Evolutionary conservation across 306 rosid genomes (phyloP), one percentile per base, ranked within the genome.

Genomic region (Cyclanthera cordifolia): DNA sequence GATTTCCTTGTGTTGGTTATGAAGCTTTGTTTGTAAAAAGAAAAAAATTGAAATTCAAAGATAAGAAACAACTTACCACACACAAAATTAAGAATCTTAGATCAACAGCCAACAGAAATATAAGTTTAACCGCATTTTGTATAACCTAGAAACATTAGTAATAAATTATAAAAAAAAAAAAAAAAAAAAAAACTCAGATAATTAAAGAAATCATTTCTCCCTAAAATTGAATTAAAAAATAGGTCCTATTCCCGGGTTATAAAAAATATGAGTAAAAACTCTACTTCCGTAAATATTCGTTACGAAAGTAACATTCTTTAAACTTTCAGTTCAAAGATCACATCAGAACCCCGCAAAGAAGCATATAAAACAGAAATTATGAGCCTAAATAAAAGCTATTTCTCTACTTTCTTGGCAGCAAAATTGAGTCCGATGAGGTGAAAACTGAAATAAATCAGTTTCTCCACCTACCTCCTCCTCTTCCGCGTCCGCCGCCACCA

Each of bases 401-500:
- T n/a, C 66, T 30, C 66, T 56, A 56, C 39, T n/a, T 34, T 34
- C 70, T 45, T 45, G 14, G 19, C 53, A 46, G 53, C 20, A 65
- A 45, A 41, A 61, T 14, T 2, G 67, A 37, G 9, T 60, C 15
- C 27, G 4, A 41, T 7, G 41, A 14, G 3, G 41, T 15, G 70
- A 7, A 43, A 20, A n/a, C 21, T 39, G 30, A 39, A 39, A 43
- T 21, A 45, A 67, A n/a, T 90, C 80, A 90, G 77, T 79, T 66
- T 74, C 88, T 88, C 28, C 81, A 71, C 70, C 61, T 85, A 37
- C 85, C 85, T n/a, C 68, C 50, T 76, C 96, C 86, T 45, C 77
- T 81, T 20, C 91, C 79, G 7, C 97, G 87, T 15, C 39, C 48
- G 4, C 49, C n/a, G 50, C 84, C 81, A 6, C 88, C 78, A 3